Evolutionary conservation across 805 yeast species (phyloP).

Genomic region (Metschnikowia picachoensis): DNA sequence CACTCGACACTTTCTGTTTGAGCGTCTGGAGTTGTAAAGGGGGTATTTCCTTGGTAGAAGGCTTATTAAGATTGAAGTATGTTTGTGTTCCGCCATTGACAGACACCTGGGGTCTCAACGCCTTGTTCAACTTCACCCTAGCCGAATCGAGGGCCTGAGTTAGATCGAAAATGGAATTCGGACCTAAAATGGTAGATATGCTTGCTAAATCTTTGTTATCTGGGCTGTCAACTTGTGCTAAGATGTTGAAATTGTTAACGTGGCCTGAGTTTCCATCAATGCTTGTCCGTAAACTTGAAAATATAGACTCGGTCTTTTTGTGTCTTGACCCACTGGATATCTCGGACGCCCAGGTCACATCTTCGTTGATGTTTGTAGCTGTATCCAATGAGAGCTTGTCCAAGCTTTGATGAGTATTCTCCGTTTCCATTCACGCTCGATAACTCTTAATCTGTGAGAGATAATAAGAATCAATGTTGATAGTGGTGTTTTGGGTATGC

Average conservation of each 20-base stretch:
- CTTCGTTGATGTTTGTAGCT: conserved; percentile 16
- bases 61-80: conserved; percentile 48
- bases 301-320: conserved; percentile 13
- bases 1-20: conserved; percentile 21
- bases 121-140: conserved; percentile 31
- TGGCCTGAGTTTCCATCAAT: conserved; percentile 13
- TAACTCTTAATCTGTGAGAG: background rate
- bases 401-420: conserved; percentile 8
- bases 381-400: conserved; percentile 17
- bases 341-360: conserved; percentile 16
- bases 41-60: conserved; percentile 82
- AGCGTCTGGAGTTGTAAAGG: conserved; percentile 55
- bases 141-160: conserved; percentile 58
- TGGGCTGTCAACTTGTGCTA: conserved; percentile 12
- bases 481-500: background rate
- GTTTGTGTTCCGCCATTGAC: conserved; percentile 44
- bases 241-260: conserved; percentile 14
- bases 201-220: conserved; percentile 19
- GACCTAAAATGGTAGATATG: conserved; percentile 55
- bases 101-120: conserved; percentile 32
- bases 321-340: conserved; percentile 11
- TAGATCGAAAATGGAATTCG: conserved; percentile 74
- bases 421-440: conserved; percentile 12
- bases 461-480: background rate
- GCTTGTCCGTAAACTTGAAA: conserved; percentile 17